Percentiles rank a stretch among this genome's conserved stretches.
Conservation (phyloP, 192 early-diverging fungal genomes). For the Entomortierella beljakovae region DNA sequence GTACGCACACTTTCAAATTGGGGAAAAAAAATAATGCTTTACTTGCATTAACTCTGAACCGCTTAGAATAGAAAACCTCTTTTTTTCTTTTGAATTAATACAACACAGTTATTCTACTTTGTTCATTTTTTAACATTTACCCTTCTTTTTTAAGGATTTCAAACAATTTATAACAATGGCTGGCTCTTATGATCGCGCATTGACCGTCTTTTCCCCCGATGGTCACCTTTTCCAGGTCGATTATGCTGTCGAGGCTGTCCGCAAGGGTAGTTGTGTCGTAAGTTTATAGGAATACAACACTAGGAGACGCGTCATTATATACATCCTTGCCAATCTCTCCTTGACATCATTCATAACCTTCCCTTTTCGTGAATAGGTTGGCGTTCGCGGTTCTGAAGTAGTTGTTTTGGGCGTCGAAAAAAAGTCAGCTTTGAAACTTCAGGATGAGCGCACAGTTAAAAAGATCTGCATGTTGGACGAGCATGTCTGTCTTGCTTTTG, state of each 20-base stretch:
- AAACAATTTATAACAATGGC: constrained; percentile 48
- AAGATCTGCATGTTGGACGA: constrained; percentile 98
- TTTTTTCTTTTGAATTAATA: background rate
- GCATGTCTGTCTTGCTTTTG: constrained; percentile 96
- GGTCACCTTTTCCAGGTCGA: constrained; percentile 99
- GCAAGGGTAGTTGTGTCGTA: constrained; percentile 98
- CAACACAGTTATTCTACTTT: background rate
- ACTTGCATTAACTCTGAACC: too few relatives aligned
- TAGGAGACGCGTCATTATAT: constrained; percentile 9
- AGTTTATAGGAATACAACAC: constrained; percentile 40
- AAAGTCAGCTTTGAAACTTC: background rate
- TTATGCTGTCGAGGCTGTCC: constrained; percentile 97
- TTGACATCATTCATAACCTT: background rate
- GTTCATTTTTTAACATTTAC: background rate
- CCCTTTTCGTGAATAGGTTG: constrained; percentile 75
- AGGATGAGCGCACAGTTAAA: constrained; percentile 63
- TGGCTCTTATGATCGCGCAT: constrained; percentile 70
- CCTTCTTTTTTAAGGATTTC: too few relatives aligned
- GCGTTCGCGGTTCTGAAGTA: constrained; percentile 87
- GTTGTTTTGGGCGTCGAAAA: background rate
- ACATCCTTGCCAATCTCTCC: background rate
- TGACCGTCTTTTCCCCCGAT: constrained; percentile 99
- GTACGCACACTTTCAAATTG: too few relatives aligned
- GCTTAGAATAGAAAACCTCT: background rate
- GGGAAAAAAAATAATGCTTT: too few relatives aligned